A percentile compares a stretch with the other conserved stretches of the same genome.
Conservation (phyloP, 352 stramenopile species). For the Globisporangium camurandrum region DNA sequence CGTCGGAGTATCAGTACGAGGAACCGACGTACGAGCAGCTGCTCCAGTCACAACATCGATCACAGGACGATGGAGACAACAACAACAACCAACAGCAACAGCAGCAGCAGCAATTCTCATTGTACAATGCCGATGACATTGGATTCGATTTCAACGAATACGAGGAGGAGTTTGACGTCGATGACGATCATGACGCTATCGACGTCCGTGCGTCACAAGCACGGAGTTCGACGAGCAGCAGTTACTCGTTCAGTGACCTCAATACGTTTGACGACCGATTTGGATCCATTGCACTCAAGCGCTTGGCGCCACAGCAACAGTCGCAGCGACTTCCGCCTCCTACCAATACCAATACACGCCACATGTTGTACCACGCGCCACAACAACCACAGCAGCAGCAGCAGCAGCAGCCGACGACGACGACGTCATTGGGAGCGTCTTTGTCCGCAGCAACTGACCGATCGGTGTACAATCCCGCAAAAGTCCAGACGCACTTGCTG, state of each 20-base stretch:
- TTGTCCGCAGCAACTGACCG: neutral
- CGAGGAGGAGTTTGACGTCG: neutral
- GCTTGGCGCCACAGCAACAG: slow-evolving; percentile 3
- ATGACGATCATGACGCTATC: too few species aligned
- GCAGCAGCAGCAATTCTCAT: neutral
- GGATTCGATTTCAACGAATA: neutral
- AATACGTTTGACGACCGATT: slow-evolving; percentile 43
- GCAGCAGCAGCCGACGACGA: neutral
- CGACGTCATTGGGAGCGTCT: too few species aligned
- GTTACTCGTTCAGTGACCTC: slow-evolving; percentile 52
- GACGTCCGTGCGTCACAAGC: slow-evolving; percentile 20
- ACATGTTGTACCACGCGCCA: slow-evolving; percentile 1
- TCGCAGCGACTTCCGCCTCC: neutral
- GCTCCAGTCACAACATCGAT: too few species aligned
- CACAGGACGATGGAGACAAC: too few species aligned
- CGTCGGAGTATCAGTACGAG: too few species aligned
- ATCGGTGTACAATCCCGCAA: slow-evolving; percentile 7
- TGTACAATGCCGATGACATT: neutral
- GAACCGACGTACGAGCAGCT: too few species aligned
- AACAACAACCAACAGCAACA: slow-evolving; percentile 2
- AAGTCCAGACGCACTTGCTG: slow-evolving; percentile 12
- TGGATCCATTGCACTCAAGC: slow-evolving; percentile 17
- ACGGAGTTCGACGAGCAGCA: slow-evolving; percentile 44
- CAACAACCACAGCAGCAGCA: neutral
- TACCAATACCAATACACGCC: slow-evolving; percentile 2